Evolutionary conservation across 2,329 filamentous ascomycete genomes (phyloP), one percentile per base, ranked within the genome.

Genomic region (Aspergillus sp.): DNA sequence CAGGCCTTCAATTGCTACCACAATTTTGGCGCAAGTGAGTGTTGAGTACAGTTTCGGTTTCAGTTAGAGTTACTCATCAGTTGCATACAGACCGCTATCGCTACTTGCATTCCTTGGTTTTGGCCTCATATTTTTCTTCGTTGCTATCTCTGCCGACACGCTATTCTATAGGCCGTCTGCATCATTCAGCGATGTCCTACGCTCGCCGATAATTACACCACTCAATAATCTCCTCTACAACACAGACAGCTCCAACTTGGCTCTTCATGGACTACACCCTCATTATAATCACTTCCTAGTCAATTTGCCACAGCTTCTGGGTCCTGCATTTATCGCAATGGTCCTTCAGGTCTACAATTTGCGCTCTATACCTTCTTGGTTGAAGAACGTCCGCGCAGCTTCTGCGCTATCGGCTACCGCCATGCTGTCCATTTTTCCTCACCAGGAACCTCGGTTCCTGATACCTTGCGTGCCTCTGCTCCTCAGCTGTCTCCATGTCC

Each of bases 101-200:
- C 77, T 96, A 49, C 69, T 86, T 61, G 83, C 85, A 57, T 82
- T 95, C 66, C 71, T 85, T 54, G 68, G 84, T 54, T 88, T 89
- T 61, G 90, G 85, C 33, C 72, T 89, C 37, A 71, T 87, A 50
- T 93, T 91, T 51, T 80, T 86, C 47, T 80, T 86, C 57, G 74
- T 93, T 62, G 93, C 92, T 41, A 84, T 97, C 65, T 84, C 85
- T 56, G 82, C 91, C 56, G 95, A 99, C 74, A 98, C 93, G 3
- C 83, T 86, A 46, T 97, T 96, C 73, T 97, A 96, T 72, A 72
- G 67, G 24, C 74, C 68, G 4, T 68, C 73, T 12, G 64, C 64
- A 13, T 74, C 75, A 17, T 56, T 77, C 41, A 50, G 68, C n/a
- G 68, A 74, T n/a, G 65, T 71, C 39, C 61, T 79, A 79, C 83